Conservation (phyloP, 2,329 filamentous ascomycete genomes). For the Phialophora verrucosa region DNA sequence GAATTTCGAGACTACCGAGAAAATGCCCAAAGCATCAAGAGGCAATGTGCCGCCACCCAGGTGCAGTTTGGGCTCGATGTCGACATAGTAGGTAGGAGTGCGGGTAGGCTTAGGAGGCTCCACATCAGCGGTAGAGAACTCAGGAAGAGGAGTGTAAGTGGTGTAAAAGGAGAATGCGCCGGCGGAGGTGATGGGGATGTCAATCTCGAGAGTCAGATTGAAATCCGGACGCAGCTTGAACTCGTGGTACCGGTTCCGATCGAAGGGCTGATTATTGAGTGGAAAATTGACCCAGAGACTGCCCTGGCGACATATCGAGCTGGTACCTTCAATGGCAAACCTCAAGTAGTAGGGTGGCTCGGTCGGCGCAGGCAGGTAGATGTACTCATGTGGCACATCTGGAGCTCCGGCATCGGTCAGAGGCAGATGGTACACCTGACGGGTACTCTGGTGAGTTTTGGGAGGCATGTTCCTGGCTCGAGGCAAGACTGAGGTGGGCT, state of each 20-base stretch:
- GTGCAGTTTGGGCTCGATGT: conserved; percentile 81
- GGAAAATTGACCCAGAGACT: conserved; percentile 98
- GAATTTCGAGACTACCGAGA: conserved; percentile 96
- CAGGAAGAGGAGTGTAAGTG: conserved; percentile 85
- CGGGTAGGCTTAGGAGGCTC: conserved; percentile 63
- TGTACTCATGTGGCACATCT: conserved; percentile 84
- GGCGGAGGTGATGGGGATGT: conserved; percentile 79
- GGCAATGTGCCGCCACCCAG: conserved; percentile 77
- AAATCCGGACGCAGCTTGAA: conserved; percentile 85
- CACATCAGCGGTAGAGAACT: conserved; percentile 67
- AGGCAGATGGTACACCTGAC: conserved; percentile 80
- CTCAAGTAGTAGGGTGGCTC: conserved; percentile 66
- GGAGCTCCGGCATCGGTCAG: conserved; percentile 93
- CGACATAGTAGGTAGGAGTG: conserved; percentile 86
- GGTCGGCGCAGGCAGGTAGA: conserved; percentile 81
- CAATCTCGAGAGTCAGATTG: conserved; percentile 87
- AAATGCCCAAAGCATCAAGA: conserved; percentile 84
- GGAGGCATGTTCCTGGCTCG: conserved; percentile 35
- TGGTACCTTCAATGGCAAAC: conserved; percentile 41
- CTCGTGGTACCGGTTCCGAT: conserved; percentile 79
- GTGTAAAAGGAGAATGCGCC: conserved; percentile 95
- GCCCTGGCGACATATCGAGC: conserved; percentile 91
- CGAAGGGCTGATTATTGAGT: conserved; percentile 73
- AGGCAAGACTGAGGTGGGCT: conserved; percentile 5
- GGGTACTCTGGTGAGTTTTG: conserved; percentile 36